Conservation (phyloP, 345 rosid genomes). For the Bruguiera sexangula region DNA sequence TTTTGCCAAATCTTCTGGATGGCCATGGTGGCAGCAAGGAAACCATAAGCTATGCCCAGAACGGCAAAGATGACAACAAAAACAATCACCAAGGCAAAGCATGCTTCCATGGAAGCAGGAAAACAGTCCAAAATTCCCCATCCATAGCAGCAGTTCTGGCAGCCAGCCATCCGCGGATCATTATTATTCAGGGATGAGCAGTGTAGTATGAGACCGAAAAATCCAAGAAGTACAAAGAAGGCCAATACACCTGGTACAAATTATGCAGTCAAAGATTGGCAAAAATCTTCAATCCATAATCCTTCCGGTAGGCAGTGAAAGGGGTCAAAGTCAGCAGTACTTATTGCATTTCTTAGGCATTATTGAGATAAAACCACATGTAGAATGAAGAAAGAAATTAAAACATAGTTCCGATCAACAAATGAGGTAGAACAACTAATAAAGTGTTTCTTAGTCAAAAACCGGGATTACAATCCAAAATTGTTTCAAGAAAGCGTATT, state of each 20-base stretch:
- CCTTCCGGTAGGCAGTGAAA: not conserved
- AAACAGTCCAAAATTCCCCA: constrained; percentile 96
- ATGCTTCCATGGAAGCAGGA: constrained; percentile 96
- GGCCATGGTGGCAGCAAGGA: constrained; percentile 92
- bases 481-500: too few species aligned
- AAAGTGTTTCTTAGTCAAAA: too few species aligned
- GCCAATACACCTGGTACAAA: constrained; percentile 62
- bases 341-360: not conserved
- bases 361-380: not conserved
- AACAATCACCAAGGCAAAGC: constrained; percentile 75
- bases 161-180: constrained; percentile 87
- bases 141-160: constrained; percentile 96
- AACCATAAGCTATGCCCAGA: constrained; percentile 89
- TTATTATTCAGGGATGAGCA: constrained; percentile 74
- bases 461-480: too few species aligned
- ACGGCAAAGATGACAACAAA: constrained; percentile 86
- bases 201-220: constrained; percentile 80
- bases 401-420: not conserved
- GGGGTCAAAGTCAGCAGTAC: not conserved
- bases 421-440: too few species aligned
- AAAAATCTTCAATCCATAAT: constrained; percentile 6
- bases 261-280: constrained; percentile 7
- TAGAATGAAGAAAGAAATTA: not conserved
- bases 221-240: constrained; percentile 86
- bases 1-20: constrained; percentile 95